These are phyloP conservation scores for Colletotrichum neosansevieriae DNA, from an alignment of 2,329 filamentous ascomycete genomes.

Conservation along the genomic window DNA sequence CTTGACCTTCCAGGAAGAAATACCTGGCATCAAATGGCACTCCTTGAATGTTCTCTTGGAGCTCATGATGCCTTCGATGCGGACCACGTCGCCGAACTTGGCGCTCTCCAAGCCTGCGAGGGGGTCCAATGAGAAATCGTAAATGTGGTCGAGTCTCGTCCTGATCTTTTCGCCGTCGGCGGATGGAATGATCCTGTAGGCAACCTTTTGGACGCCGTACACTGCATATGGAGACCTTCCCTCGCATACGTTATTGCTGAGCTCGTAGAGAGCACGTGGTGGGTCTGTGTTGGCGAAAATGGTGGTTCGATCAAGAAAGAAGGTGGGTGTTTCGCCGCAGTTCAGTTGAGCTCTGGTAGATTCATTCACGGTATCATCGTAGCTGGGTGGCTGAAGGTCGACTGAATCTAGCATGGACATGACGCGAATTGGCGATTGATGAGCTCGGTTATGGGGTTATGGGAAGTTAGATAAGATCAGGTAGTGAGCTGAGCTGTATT, in stretches of 20 bases:
- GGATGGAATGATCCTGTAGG: constrained; percentile 42
- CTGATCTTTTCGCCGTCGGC: constrained; percentile 39
- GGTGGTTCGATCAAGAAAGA: constrained; percentile 25
- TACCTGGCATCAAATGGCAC: constrained; percentile 40
- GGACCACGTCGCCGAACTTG: constrained; percentile 18
- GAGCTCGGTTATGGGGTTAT: background rate
- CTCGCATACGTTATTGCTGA: constrained; percentile 44
- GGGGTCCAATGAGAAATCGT: constrained; percentile 44
- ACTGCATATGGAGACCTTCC: constrained; percentile 24
- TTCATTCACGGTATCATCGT: constrained; percentile 24
- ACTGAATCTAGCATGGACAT: constrained; percentile 14
- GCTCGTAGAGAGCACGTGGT: constrained; percentile 43
- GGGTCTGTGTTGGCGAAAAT: constrained; percentile 33
- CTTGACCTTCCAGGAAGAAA: constrained; percentile 42
- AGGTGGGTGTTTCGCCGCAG: constrained; percentile 26
- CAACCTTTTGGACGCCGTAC: constrained; percentile 46
- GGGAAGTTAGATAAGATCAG: too few relatives aligned
- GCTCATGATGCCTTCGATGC: constrained; percentile 42
- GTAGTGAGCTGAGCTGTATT: too few relatives aligned
- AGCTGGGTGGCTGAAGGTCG: constrained; percentile 26
- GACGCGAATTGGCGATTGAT: background rate
- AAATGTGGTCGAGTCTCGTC: constrained; percentile 46
- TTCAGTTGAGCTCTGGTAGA: constrained; percentile 5
- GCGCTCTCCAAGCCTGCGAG: background rate
- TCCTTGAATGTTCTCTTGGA: constrained; percentile 42